Conservation (phyloP, 495 filamentous ascomycete genomes). For the Pyrenula massariospora region DNA sequence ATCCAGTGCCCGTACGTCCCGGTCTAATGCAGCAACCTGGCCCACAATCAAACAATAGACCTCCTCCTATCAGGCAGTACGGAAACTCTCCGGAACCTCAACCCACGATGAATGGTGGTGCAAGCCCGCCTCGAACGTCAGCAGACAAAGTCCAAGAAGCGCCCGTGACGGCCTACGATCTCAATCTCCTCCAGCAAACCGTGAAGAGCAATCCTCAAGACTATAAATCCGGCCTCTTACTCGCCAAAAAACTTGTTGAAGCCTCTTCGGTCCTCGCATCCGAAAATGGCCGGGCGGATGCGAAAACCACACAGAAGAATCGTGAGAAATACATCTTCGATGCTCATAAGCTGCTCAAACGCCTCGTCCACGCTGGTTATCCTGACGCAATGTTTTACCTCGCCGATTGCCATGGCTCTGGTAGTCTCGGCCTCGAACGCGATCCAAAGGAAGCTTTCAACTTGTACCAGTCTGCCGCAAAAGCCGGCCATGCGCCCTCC, state of each 20-base stretch:
- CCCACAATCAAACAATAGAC: slow-evolving; percentile 40
- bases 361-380: slow-evolving; percentile 54
- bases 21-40: slow-evolving; percentile 49
- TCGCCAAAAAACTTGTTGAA: slow-evolving; percentile 81
- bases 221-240: slow-evolving; percentile 50
- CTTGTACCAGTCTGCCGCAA: slow-evolving; percentile 88
- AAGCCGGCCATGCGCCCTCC: slow-evolving; percentile 69
- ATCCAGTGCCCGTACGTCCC: slow-evolving; percentile 70
- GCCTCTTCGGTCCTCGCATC: slow-evolving; percentile 66
- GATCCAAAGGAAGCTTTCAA: slow-evolving; percentile 86
- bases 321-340: slow-evolving; percentile 78
- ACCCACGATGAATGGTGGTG: slow-evolving; percentile 16
- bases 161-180: slow-evolving; percentile 66
- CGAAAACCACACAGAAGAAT: slow-evolving; percentile 58
- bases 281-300: slow-evolving; percentile 57
- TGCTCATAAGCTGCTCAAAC: slow-evolving; percentile 82
- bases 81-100: slow-evolving; percentile 24
- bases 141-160: slow-evolving; percentile 12
- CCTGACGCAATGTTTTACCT: slow-evolving; percentile 88
- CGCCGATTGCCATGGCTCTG: slow-evolving; percentile 79
- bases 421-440: slow-evolving; percentile 52
- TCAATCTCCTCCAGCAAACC: slow-evolving; percentile 59
- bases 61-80: slow-evolving; percentile 66
- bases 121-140: slow-evolving; percentile 18
- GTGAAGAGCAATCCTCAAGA: slow-evolving; percentile 61